Base-by-base conservation (phyloP, 768 basidiomycete species). In the Goffeauzyma gilvescens region DNA sequence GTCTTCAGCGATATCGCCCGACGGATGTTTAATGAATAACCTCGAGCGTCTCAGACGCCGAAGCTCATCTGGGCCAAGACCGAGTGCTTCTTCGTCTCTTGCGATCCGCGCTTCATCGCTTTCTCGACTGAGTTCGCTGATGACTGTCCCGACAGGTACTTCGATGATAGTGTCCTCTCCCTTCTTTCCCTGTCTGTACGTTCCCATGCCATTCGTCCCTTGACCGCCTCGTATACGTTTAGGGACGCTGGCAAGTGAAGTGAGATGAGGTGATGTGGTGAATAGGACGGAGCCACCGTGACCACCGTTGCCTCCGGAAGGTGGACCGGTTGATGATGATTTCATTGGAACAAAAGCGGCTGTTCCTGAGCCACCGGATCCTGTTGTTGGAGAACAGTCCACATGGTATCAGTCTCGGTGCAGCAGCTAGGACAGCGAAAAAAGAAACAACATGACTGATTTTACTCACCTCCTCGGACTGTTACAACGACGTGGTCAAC, bases 261-360 rank as follows among this genome's bases (percentile, higher is more conserved):
- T 81, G 15, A 95, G 66, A 26, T 75, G 70, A 0, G 79, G 70
- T 0, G 80, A 78, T 0, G 90, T 82, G 25, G 76, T 65, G 52
- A 96, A 71, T 58, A 85, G 85, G 24, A 96, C 75, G 54, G 80
- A 76, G 4, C 83, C 86, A 21, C 89, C 90, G 34, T 72, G 71
- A 2, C 87, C 90, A 13, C 90, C 90, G 46, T 81, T 81, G 1
- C 89, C 90, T 0, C 90, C 90, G 8, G 86, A 89, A 0, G 90
- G 86, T 1, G 87, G 85, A 0, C 85, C 84, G 48, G 75, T 72
- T 1, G 79, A 74, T 44, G 74, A 75, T 63, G 73, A 85, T 57
- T 84, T 83, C 65, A 90, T 85, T 44, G 84, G 76, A 55, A 87
- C 80, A 54, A 95, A 93, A 5, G 90, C 87, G 18, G 80, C 83